Evolutionary conservation across 352 stramenopile species (phyloP).

Genomic region (Pelagophyceae sp.): DNA sequence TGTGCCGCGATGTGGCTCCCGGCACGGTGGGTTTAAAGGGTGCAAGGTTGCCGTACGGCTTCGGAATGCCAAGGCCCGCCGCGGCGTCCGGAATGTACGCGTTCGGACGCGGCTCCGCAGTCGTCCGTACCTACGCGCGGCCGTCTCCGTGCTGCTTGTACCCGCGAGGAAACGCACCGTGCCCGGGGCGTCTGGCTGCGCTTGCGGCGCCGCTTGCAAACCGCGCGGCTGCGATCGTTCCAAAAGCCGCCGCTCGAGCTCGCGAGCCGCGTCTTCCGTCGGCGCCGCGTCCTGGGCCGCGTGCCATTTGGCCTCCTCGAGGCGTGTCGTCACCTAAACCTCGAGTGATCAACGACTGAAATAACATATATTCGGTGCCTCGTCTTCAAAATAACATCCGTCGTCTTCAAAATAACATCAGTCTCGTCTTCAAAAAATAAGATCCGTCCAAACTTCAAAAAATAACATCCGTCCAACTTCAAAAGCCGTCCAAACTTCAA

Average conservation of each 20-base stretch:
- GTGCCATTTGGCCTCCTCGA: conserved; percentile 55
- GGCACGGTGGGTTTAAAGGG: conserved; percentile 78
- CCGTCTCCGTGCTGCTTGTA: background rate
- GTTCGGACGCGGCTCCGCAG: conserved; percentile 75
- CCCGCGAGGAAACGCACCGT: background rate
- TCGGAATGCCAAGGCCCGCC: conserved; percentile 67
- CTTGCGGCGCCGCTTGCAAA: conserved; percentile 41
- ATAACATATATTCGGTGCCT: too few species aligned
- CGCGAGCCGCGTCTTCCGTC: conserved; percentile 61
- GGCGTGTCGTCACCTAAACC: conserved; percentile 50
- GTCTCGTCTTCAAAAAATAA: too few species aligned
- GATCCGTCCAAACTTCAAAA: too few species aligned
- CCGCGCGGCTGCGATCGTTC: too few species aligned
- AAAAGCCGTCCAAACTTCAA: too few species aligned
- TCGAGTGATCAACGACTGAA: too few species aligned
- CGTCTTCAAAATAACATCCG: too few species aligned
- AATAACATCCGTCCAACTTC: too few species aligned
- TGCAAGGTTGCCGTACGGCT: conserved; percentile 75
- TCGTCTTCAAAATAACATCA: too few species aligned
- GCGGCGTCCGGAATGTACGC: conserved; percentile 79
- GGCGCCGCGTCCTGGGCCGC: conserved; percentile 58
- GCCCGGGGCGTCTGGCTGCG: background rate
- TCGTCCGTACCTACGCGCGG: conserved; percentile 48
- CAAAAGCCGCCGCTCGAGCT: too few species aligned
- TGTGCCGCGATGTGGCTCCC: conserved; percentile 81